Conservation (phyloP, 1,284 basidiomycete genomes). For the Wolfiporia cocos region DNA sequence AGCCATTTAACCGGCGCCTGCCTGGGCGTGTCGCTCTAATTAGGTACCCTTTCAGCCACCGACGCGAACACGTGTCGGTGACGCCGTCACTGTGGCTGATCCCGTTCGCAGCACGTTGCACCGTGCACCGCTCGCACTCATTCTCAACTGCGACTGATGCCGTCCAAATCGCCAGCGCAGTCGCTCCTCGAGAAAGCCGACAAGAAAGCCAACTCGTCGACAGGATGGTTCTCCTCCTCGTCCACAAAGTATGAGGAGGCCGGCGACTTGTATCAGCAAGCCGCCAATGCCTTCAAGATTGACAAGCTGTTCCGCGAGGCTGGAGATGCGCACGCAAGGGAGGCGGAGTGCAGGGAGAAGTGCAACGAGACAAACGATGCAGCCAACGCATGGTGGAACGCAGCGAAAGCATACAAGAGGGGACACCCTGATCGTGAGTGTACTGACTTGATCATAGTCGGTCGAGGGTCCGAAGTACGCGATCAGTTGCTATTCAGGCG, state of each 20-base stretch:
- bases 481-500: constrained; percentile 86
- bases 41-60: not conserved
- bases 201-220: constrained; percentile 83
- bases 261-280: constrained; percentile 90
- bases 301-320: constrained; percentile 90
- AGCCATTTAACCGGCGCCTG: too few species aligned
- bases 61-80: constrained; percentile 1
- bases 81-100: constrained; percentile 1
- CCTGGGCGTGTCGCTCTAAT: too few species aligned
- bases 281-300: constrained; percentile 94
- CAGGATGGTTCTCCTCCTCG: constrained; percentile 82
- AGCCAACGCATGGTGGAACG: constrained; percentile 97
- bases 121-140: not conserved
- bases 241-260: constrained; percentile 88
- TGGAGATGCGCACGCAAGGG: constrained; percentile 82
- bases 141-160: constrained; percentile 19
- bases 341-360: constrained; percentile 88
- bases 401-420: constrained; percentile 91
- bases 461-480: not conserved
- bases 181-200: constrained; percentile 80
- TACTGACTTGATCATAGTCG: not conserved
- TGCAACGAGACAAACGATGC: constrained; percentile 86
- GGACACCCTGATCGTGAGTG: constrained; percentile 75
- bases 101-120: not conserved
- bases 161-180: constrained; percentile 59